Evolutionary conservation across 805 yeast genomes (phyloP), one percentile per base, ranked within the genome.

Genomic region (Barnettozyma wickerhamii): DNA sequence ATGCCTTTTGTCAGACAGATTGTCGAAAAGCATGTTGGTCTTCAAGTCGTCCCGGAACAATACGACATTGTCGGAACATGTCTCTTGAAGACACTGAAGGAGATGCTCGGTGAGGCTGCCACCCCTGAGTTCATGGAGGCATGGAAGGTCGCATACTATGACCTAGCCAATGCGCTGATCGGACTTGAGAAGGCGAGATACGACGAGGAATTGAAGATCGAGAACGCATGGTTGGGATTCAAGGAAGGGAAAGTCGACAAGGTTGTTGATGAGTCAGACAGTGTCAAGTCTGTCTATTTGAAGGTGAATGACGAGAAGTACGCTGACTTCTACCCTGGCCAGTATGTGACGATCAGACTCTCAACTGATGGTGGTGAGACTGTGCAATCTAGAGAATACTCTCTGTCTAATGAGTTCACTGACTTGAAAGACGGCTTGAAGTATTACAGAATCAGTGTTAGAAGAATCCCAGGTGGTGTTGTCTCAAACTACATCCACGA

Each of bases 101-200:
- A 71, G 40, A 68, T 77, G 30, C 62, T 82, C 27, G 86, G 85
- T 5, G 64, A 61, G 19, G 70, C 66, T n/a, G 85, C 85, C n/a
- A 76, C 77, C 15, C 69, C 66, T 4, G 77, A 69, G 31, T 74
- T 83, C 40, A 49, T 79, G 33, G 69, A 64, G 19, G 86, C 87
- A 10, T 83, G 88, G 86, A 64, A 68, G 19, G 70, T 64, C 31
- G 89, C 90, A 5, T 82, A 83, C 56, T 73, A 71, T 28, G 75
- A 72, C 42, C 66, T 82, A 46, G 89, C 89, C 6, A 70, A 77
- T 41, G 58, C 77, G 9, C 65, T 82, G 47, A 82, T 83, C 47
- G 58, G 65, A 30, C 71, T 74, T 17, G 90, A 82, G 59, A 59
- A 59, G 37, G 60, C 60, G 5, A 55, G 68, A 49, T 82, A 81